A percentile compares a stretch with the other conserved stretches of the same genome.
phyloP scores from a whole-genome alignment of 176 grass and related monocot species.

The Pontederia crassipes region DNA sequence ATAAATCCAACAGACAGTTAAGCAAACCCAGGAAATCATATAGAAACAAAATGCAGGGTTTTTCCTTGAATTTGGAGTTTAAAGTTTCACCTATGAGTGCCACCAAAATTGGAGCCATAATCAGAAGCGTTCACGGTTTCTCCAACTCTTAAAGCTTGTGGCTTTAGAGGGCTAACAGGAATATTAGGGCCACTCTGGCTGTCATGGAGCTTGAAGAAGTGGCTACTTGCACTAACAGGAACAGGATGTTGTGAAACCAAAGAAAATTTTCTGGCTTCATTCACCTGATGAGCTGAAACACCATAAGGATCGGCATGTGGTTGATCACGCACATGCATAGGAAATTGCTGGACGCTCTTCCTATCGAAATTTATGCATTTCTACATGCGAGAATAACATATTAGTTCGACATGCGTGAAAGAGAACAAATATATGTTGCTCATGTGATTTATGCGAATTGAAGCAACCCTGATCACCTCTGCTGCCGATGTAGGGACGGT shows the following conservation, averaged over 20 bases:
- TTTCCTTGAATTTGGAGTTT: not conserved
- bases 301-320: constrained; percentile 21
- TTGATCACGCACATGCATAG: constrained; percentile 7
- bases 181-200: constrained; percentile 29
- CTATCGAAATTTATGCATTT: constrained; percentile 26
- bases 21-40: not conserved
- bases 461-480: constrained; percentile 26
- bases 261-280: constrained; percentile 37
- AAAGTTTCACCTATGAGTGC: constrained; percentile 37
- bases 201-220: constrained; percentile 55
- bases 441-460: not conserved
- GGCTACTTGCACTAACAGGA: constrained; percentile 33
- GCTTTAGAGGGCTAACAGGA: constrained; percentile 25
- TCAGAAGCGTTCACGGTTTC: constrained; percentile 22
- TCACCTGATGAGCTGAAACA: constrained; percentile 23
- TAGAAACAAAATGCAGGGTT: not conserved
- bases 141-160: constrained; percentile 17
- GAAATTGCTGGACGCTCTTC: constrained; percentile 21
- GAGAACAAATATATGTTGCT: not conserved
- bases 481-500: constrained; percentile 12
- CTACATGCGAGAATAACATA: constrained; percentile 21
- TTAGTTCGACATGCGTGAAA: constrained; percentile 1
- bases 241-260: constrained; percentile 26
- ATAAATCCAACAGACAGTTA: constrained; percentile 19
- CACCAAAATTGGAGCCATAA: constrained; percentile 22